phyloP scores from a whole-genome alignment of 2,329 filamentous ascomycete species.

The Mycosphaerella sp. region DNA sequence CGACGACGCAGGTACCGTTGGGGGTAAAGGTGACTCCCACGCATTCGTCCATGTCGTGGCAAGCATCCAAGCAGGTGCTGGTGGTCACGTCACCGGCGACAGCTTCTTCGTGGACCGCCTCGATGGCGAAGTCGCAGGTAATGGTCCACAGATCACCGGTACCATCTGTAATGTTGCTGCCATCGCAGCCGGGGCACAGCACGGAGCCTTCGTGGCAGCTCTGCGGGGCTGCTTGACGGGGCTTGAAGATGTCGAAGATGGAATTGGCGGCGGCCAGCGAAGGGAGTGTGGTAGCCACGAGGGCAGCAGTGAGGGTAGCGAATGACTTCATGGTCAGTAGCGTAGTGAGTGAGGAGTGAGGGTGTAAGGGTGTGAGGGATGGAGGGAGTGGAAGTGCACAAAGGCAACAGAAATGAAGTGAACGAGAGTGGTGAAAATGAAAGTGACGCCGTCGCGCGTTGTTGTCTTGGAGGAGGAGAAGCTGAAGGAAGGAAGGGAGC shows the following conservation, averaged over 20 bases:
- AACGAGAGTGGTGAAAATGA: background rate
- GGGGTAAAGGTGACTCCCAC: slow-evolving; percentile 22
- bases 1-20: slow-evolving; percentile 21
- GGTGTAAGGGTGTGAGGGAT: too few relatives aligned
- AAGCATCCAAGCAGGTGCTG: slow-evolving; percentile 23
- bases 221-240: slow-evolving; percentile 7
- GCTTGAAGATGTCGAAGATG: slow-evolving; percentile 8
- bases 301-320: slow-evolving; percentile 9
- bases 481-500: background rate
- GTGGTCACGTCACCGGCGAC: slow-evolving; percentile 12
- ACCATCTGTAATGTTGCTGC: slow-evolving; percentile 19
- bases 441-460: background rate
- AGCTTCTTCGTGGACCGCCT: slow-evolving; percentile 11
- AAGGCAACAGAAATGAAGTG: slow-evolving; percentile 3
- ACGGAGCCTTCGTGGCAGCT: slow-evolving; percentile 8
- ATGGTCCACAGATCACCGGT: slow-evolving; percentile 20
- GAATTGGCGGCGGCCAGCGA: slow-evolving; percentile 9
- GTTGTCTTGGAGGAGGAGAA: background rate
- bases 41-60: slow-evolving; percentile 23
- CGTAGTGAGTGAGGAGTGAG: slow-evolving; percentile 30
- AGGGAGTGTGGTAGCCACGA: slow-evolving; percentile 7
- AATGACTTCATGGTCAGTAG: slow-evolving; percentile 12
- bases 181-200: slow-evolving; percentile 24
- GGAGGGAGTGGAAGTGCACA: background rate
- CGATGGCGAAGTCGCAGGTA: slow-evolving; percentile 20